Conservation (phyloP, 345 rosid species). For the Pistacia atlantica region DNA sequence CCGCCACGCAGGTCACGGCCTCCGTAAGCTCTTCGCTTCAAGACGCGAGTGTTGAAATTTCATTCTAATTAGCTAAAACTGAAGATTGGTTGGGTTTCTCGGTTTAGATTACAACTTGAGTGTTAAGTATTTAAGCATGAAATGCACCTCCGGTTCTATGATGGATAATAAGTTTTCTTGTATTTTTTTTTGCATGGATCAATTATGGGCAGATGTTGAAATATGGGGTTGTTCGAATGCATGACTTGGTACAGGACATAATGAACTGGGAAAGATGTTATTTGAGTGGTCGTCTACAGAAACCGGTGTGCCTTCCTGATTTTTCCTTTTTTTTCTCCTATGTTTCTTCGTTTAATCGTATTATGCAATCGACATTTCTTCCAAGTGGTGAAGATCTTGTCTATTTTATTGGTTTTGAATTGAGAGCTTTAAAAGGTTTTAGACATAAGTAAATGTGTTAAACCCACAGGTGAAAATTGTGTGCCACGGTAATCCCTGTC, state of each 20-base stretch:
- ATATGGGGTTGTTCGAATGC: constrained; percentile 87
- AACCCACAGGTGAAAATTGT: too few relatives aligned
- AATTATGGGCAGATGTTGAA: constrained; percentile 63
- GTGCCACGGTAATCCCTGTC: too few relatives aligned
- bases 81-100: too few relatives aligned
- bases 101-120: too few relatives aligned
- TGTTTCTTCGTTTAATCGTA: not conserved
- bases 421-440: too few relatives aligned
- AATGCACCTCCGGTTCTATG: not conserved
- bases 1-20: too few relatives aligned
- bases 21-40: too few relatives aligned
- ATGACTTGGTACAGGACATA: constrained; percentile 73
- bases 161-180: not conserved
- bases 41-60: too few relatives aligned
- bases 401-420: not conserved
- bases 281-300: constrained; percentile 86
- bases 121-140: not conserved
- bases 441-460: too few relatives aligned
- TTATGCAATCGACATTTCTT: not conserved
- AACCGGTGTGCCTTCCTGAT: constrained; percentile 44
- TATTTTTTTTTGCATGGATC: constrained; percentile 1
- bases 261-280: constrained; percentile 73
- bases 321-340: not conserved
- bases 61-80: too few relatives aligned
- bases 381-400: not conserved